Base-by-base conservation (phyloP, 2,329 filamentous ascomycete species). In the Gremmenia infestans region DNA sequence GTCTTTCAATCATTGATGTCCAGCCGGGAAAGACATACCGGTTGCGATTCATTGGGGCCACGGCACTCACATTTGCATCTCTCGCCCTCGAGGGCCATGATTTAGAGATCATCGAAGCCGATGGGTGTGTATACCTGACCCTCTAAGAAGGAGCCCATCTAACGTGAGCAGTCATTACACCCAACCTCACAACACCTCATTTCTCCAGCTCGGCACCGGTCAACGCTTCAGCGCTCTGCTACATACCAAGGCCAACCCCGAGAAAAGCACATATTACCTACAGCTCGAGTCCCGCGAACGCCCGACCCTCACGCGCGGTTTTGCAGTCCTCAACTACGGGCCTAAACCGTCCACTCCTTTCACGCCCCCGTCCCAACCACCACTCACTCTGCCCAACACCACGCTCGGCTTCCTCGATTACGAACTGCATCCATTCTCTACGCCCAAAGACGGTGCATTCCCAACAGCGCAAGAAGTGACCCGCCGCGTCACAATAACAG, bases 1-100 rank as follows among this genome's bases (percentile, higher is more conserved):
- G 48, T 54, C 37, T 68, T 5, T 73, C 76, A 4, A 72, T 82
- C 3, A 79, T 88, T 57, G 74, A 80, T 5, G 80, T 88, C 8
- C 72, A 84, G 39, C 81, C 84, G 0, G 79, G 74, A 11, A 82
- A 78, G 65, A 82, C 78, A 0, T 88, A 88, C 62, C 76, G 83
- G 1, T 69, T 88, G 52, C 76, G 85, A 9, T 81, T 84, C 63
- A 77, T 88, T 45, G 81, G 82, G 4, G 76, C 69, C 0, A 79
- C 78, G 0, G 80, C 80, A 0, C 70, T 87, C 17, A 82, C 80
- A 0, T 74, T 81, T 59, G 69, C 79, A 3, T 75, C 77, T 1
- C 62, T 85, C 3, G 81, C 73, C 0, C 77, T 88, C 42, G 81
- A 86, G 58, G 76, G 67, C 5, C 85, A 88, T 61, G 63, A 78